Conservation (phyloP, 2,329 filamentous ascomycete genomes). For the Allantophomopsis cytisporea region DNA sequence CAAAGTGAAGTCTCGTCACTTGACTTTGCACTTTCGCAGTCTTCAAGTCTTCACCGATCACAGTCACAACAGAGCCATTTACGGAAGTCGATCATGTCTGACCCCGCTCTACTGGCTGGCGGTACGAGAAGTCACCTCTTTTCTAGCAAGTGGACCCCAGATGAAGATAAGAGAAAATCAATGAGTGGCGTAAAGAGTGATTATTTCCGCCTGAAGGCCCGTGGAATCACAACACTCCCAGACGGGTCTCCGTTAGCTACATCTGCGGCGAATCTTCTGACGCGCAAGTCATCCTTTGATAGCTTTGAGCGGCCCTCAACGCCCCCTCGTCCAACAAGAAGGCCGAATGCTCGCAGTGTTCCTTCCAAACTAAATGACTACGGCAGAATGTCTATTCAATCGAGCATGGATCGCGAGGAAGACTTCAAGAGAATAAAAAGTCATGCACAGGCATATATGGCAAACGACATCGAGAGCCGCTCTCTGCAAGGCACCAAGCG, state of each 20-base stretch:
- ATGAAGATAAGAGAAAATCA: slow-evolving; percentile 11
- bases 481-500: slow-evolving; percentile 1
- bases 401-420: slow-evolving; percentile 3
- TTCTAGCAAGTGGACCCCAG: slow-evolving; percentile 6
- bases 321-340: slow-evolving; percentile 3
- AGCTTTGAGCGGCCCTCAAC: slow-evolving; percentile 8
- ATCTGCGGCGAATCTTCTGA: slow-evolving; percentile 13
- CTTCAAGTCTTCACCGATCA: too few species aligned
- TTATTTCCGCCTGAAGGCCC: slow-evolving; percentile 20
- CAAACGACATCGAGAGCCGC: not conserved
- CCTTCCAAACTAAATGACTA: slow-evolving; percentile 5
- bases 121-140: slow-evolving; percentile 16
- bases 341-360: slow-evolving; percentile 9
- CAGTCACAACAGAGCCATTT: slow-evolving; percentile 8
- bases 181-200: slow-evolving; percentile 19
- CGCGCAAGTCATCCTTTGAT: slow-evolving; percentile 13
- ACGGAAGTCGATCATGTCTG: slow-evolving; percentile 14
- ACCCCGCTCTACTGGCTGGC: slow-evolving; percentile 16
- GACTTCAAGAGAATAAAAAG: slow-evolving; percentile 11
- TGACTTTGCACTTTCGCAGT: too few species aligned
- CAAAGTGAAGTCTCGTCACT: not conserved
- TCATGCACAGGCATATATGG: slow-evolving; percentile 8
- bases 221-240: slow-evolving; percentile 17
- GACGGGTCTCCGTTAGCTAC: slow-evolving; percentile 16
- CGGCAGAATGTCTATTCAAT: too few species aligned